phyloP scores from a whole-genome alignment of 257 asterid genomes.

The Echium plantagineum region DNA sequence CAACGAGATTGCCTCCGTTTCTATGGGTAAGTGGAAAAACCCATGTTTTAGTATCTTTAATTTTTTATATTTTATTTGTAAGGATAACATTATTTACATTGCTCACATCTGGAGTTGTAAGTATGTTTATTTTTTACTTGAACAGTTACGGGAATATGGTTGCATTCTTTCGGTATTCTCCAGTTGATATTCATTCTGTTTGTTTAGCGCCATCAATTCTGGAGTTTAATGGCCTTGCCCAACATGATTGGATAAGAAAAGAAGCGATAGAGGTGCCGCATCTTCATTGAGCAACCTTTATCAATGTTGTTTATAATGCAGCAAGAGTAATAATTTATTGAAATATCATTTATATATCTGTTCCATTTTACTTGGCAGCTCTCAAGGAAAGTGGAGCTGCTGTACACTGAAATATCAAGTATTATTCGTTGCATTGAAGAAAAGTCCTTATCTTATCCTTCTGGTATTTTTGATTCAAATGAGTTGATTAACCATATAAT shows the following conservation, averaged over 20 bases:
- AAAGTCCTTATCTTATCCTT: constrained; percentile 31
- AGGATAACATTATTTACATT: neutral
- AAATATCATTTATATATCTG: constrained; percentile 9
- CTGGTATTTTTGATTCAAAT: constrained; percentile 38
- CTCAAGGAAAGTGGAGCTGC: constrained; percentile 46
- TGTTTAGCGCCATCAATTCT: constrained; percentile 72
- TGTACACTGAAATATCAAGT: constrained; percentile 56
- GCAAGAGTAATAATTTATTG: constrained; percentile 1
- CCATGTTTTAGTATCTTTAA: neutral
- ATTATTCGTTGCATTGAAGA: constrained; percentile 39
- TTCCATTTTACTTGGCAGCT: constrained; percentile 32
- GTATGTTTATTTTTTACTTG: neutral
- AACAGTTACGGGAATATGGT: constrained; percentile 83
- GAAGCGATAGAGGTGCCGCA: constrained; percentile 62
- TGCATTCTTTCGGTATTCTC: constrained; percentile 82
- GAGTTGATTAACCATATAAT: constrained; percentile 39
- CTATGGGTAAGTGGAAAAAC: constrained; percentile 50
- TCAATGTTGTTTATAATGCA: neutral
- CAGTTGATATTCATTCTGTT: constrained; percentile 67
- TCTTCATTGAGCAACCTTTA: neutral
- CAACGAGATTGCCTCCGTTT: constrained; percentile 96
- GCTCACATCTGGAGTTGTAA: neutral
- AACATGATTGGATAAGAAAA: constrained; percentile 53
- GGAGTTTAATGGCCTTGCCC: constrained; percentile 52
- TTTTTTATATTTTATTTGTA: neutral